phyloP scores from a whole-genome alignment of 257 asterid genomes.

The Cruciata laevipes region DNA sequence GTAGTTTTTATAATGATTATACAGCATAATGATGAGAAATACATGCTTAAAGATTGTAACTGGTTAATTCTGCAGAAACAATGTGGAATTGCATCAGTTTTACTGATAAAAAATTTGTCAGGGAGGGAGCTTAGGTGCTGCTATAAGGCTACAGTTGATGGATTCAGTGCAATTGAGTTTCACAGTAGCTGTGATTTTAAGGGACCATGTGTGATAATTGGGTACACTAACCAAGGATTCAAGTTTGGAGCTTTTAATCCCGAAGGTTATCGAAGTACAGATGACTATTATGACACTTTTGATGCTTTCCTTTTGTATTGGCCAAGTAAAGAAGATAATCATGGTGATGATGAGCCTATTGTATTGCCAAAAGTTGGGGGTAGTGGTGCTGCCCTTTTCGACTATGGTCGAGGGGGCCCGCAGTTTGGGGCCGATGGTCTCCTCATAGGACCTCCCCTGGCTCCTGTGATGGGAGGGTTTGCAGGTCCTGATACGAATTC shows the following conservation, averaged over 20 bases:
- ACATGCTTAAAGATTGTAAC: not conserved
- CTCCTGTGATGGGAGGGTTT: constrained; percentile 93
- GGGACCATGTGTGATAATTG: constrained; percentile 82
- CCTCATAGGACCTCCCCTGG: constrained; percentile 79
- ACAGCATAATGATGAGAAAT: not conserved
- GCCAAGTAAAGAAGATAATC: constrained; percentile 20
- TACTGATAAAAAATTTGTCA: constrained; percentile 10
- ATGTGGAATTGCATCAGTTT: not conserved
- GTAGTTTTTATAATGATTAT: not conserved
- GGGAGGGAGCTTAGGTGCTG: constrained; percentile 79
- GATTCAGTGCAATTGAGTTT: constrained; percentile 75
- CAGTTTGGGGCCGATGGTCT: constrained; percentile 91
- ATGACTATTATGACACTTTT: constrained; percentile 73
- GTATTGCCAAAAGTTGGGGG: constrained; percentile 80
- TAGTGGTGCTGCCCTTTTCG: constrained; percentile 89
- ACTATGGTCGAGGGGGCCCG: constrained; percentile 91
- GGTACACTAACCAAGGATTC: constrained; percentile 52
- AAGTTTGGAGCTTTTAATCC: constrained; percentile 91
- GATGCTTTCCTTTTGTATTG: constrained; percentile 83
- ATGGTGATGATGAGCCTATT: constrained; percentile 24
- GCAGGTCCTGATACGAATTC: constrained; percentile 88
- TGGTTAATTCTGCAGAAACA: not conserved
- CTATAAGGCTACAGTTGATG: constrained; percentile 74
- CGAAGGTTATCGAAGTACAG: constrained; percentile 89
- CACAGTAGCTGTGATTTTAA: constrained; percentile 75